phyloP scores from a whole-genome alignment of 257 asterid species.

The Solanum tacnaense region DNA sequence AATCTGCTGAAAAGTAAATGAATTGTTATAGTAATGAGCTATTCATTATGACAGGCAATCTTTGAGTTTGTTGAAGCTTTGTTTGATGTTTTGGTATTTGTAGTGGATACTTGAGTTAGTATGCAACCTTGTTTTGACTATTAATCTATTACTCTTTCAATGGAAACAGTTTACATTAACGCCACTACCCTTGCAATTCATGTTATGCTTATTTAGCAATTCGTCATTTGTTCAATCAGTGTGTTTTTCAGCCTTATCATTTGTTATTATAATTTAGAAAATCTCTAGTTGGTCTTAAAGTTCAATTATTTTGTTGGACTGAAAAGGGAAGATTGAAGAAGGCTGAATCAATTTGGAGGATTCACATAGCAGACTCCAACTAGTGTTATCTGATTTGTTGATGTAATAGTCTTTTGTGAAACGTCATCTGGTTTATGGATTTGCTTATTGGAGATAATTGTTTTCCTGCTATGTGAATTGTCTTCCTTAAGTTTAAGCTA shows the following conservation, averaged over 20 bases:
- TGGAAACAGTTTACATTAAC: neutral
- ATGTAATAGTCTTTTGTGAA: neutral
- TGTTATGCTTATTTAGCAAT: neutral
- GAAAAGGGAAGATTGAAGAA: neutral
- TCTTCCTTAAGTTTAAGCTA: neutral
- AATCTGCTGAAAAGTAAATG: conserved; percentile 43
- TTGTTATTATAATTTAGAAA: neutral
- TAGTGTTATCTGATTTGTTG: neutral
- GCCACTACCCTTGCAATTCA: neutral
- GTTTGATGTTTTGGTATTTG: neutral
- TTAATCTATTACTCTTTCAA: neutral
- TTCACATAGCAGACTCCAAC: neutral
- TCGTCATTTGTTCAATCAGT: neutral
- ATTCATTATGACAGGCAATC: neutral
- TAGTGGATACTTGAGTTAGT: neutral
- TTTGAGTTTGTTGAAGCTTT: neutral
- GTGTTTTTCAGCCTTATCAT: neutral
- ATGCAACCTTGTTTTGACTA: neutral
- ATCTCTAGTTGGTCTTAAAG: neutral
- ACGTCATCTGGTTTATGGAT: neutral
- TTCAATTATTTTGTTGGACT: neutral
- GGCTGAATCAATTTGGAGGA: neutral
- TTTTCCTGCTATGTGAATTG: neutral
- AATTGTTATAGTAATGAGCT: conserved; percentile 2
- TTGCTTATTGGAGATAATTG: neutral